Conservation (phyloP, 1,284 basidiomycete genomes). For the Mycosarcoma maydis region DNA sequence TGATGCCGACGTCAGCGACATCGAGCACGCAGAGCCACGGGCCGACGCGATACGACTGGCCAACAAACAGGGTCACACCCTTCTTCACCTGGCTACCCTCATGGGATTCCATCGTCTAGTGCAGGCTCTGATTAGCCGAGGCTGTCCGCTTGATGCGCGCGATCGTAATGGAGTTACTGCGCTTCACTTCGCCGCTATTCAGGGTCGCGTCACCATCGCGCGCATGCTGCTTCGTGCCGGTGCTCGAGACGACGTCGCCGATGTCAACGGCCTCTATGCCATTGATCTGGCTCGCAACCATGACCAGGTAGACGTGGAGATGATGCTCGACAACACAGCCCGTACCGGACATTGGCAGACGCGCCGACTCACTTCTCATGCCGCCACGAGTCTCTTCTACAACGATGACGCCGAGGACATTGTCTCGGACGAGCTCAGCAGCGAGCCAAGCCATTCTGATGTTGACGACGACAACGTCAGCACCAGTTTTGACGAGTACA, state of each 20-base stretch:
- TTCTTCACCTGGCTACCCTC: constrained; percentile 86
- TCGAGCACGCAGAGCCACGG: constrained; percentile 25
- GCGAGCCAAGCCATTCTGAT: constrained; percentile 39
- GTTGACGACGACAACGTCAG: constrained; percentile 64
- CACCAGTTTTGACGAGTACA: constrained; percentile 53
- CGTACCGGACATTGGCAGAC: constrained; percentile 43
- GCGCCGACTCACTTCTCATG: constrained; percentile 33
- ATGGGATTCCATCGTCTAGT: constrained; percentile 81
- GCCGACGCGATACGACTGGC: constrained; percentile 68
- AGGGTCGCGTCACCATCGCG: constrained; percentile 75
- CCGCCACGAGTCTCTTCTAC: constrained; percentile 59
- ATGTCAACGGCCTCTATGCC: constrained; percentile 80
- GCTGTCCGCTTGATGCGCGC: constrained; percentile 81
- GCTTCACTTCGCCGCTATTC: constrained; percentile 83
- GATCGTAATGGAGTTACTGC: constrained; percentile 92
- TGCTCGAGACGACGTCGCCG: constrained; percentile 80
- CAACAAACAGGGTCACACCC: constrained; percentile 65
- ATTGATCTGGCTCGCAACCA: constrained; percentile 78
- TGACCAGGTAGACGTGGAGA: constrained; percentile 70
- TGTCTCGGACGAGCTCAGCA: constrained; percentile 47
- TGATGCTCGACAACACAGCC: constrained; percentile 61
- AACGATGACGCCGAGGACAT: constrained; percentile 31
- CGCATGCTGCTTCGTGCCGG: constrained; percentile 79
- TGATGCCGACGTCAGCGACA: constrained; percentile 67
- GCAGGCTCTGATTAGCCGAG: constrained; percentile 77